Base-by-base conservation (phyloP, 768 basidiomycete species). In the Lanmaoa rubissima region DNA sequence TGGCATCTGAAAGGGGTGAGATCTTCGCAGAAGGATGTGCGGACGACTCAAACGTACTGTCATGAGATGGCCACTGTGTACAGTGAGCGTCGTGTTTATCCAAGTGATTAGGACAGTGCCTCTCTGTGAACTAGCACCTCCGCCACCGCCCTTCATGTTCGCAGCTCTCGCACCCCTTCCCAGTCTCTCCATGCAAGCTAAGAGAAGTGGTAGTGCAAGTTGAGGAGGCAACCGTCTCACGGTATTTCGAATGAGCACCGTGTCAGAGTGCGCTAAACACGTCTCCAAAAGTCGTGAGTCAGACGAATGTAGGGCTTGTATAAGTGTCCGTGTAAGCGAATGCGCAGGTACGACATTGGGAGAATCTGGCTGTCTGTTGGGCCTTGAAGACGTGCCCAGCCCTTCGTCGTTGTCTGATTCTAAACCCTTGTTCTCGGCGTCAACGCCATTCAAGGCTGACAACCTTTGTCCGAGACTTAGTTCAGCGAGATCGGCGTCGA, bases 291-390 rank as follows among this genome's bases (percentile, higher is more conserved):
- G 76, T 11, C 84, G 83, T 3, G 90, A 82, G 76, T 99, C 97
- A 19, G 90, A 88, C 1, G 97, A 98, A 70, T 99, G 97, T 28
- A 99, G 75, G 0, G 97, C 96, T 75, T 99, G 97, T 55, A 96
- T 91, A 48, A 99, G 80, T 28, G 96, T 95, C 53, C 94, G 87
- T 28, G 96, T 92, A 57, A 98, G 81, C 0, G 96, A 95, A 61
- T 87, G 85, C 1, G 92, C 85, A 38, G 94, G 91, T 19, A 86
- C 77, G 40, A 79, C 71, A n/a, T 77, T 66, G 9, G 69, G 66
- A 13, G 76, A 74, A 21, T 52, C 67, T 48, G 54, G 61, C 31
- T 54, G 54, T 55, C 48, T 67, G 53, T 61, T 21, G 11, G 51
- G 47, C 44, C 38, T 60, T 24, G 65, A 61, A 49, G 61, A 58